These are phyloP conservation scores for Paramecium bursaria DNA, from an alignment of 73 alveolate species.

Conservation along the genomic window DNA sequence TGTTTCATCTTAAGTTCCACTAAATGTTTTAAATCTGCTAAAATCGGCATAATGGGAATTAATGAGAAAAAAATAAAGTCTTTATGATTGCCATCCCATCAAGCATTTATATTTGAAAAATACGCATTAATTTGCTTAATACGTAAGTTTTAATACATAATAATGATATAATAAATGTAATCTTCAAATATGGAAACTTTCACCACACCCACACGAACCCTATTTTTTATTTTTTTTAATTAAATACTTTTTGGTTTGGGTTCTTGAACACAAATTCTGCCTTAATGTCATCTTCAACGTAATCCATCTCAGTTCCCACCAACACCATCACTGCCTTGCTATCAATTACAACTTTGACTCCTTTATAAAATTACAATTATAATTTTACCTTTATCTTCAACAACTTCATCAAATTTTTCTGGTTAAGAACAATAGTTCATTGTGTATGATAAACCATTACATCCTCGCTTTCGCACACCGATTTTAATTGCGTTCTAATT, in stretches of 20 bases:
- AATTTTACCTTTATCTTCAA: slow-evolving; percentile 73
- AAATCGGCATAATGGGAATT: slow-evolving; percentile 55
- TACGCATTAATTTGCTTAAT: no score
- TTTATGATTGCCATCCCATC: no score
- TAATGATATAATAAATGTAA: no score
- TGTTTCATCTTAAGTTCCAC: slow-evolving; percentile 58
- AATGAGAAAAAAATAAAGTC: no score
- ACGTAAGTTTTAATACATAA: no score
- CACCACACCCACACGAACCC: slow-evolving; percentile 92
- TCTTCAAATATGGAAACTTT: slow-evolving; percentile 85
- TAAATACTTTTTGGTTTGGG: slow-evolving; percentile 78
- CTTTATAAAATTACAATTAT: slow-evolving; percentile 19
- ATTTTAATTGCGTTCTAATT: slow-evolving; percentile 74
- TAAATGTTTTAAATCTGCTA: slow-evolving; percentile 57
- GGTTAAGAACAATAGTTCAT: slow-evolving; percentile 80
- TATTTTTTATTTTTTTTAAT: neutral
- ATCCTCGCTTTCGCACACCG: slow-evolving; percentile 87
- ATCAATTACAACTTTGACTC: slow-evolving; percentile 82
- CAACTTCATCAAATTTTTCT: slow-evolving; percentile 82
- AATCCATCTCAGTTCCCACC: slow-evolving; percentile 91
- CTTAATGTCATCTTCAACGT: slow-evolving; percentile 78
- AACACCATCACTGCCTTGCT: slow-evolving; percentile 83
- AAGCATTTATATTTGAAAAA: no score
- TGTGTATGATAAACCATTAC: slow-evolving; percentile 84
- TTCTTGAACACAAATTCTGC: slow-evolving; percentile 84